A percentile compares a stretch with the other conserved stretches of the same genome.
phyloP scores from a whole-genome alignment of 352 stramenopile genomes.

The Phytopythium helicoides region DNA sequence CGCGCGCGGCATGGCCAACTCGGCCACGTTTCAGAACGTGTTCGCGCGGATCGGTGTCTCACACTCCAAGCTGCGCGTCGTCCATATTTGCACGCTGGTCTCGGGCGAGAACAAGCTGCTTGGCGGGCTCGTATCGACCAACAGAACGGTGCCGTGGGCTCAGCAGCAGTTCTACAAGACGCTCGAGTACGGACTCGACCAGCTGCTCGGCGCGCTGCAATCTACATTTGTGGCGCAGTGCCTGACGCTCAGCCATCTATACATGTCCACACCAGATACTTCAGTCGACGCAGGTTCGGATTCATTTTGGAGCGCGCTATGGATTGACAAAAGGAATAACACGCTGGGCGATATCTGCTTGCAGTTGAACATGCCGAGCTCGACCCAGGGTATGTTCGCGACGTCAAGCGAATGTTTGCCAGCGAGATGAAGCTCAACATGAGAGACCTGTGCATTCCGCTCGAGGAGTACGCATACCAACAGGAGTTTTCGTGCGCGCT shows the following conservation, averaged over 20 bases:
- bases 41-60: slow-evolving; percentile 73
- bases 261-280: slow-evolving; percentile 77
- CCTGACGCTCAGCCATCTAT: slow-evolving; percentile 65
- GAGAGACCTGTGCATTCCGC: slow-evolving; percentile 75
- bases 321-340: background rate
- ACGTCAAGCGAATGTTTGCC: slow-evolving; percentile 58
- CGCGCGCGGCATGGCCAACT: slow-evolving; percentile 64
- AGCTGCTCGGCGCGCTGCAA: slow-evolving; percentile 67
- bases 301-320: background rate
- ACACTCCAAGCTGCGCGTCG: slow-evolving; percentile 69
- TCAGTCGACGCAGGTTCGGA: slow-evolving; percentile 46
- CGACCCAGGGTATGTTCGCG: slow-evolving; percentile 66
- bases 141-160: slow-evolving; percentile 28
- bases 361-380: slow-evolving; percentile 47
- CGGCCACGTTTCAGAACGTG: slow-evolving; percentile 68
- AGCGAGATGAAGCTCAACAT: slow-evolving; percentile 88
- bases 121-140: slow-evolving; percentile 44
- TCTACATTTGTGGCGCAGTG: slow-evolving; percentile 65
- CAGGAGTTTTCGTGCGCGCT: slow-evolving; percentile 74
- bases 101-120: slow-evolving; percentile 67
- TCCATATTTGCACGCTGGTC: slow-evolving; percentile 66
- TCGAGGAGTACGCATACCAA: slow-evolving; percentile 83
- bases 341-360: slow-evolving; percentile 2
- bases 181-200: slow-evolving; percentile 55
- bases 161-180: slow-evolving; percentile 34